Base-by-base conservation (phyloP, 768 basidiomycete species). In the Rickenella mellea region DNA sequence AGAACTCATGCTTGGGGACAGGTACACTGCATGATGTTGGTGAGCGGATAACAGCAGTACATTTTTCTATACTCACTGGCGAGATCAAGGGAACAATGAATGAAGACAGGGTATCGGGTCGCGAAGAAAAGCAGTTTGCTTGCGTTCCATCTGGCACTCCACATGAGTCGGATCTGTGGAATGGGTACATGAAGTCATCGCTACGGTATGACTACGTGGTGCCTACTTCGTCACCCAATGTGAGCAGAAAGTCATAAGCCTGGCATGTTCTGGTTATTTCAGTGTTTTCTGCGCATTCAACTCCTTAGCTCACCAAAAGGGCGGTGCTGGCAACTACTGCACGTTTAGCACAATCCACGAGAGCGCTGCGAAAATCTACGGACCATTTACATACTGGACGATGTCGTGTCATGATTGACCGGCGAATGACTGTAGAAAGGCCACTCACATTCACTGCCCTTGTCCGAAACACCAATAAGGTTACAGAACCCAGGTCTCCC, bases 121-220 rank as follows among this genome's bases (percentile, higher is more conserved):
- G 54, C 43, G 25, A 60, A 41, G 41, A 53, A 62, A 22, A 60
- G 43, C 31, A 41, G 39, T 32, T 56, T 60, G 10, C 54, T 50
- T 1, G 51, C 19, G 26, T 48, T 44, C 51, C 54, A 57, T 29
- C 39, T 44, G 2, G 51, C 45, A 10, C 38, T 40, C 59, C 59
- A 60, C 11, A 57, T 45, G 24, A 49, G 42, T 22, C 48, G 41
- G 30, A 55, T 47, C 51, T 36, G n/a, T n/a, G 33, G 5, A 6
- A 10, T 10, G 19, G 5, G 15, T 6, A 36, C 19, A 3, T 36
- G 19, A 4, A 10, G 11, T 5, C 15, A 15, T 11, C 24, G 6
- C 24, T 14, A 17, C 7, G 9, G 15, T 2, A 17, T 7, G 3
- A 17, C 10, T 10, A 17, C 9, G 2, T 9, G 33, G 24, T 11